Conservation (phyloP, 495 filamentous ascomycete genomes). For the Astrothelium subdiscretum region DNA sequence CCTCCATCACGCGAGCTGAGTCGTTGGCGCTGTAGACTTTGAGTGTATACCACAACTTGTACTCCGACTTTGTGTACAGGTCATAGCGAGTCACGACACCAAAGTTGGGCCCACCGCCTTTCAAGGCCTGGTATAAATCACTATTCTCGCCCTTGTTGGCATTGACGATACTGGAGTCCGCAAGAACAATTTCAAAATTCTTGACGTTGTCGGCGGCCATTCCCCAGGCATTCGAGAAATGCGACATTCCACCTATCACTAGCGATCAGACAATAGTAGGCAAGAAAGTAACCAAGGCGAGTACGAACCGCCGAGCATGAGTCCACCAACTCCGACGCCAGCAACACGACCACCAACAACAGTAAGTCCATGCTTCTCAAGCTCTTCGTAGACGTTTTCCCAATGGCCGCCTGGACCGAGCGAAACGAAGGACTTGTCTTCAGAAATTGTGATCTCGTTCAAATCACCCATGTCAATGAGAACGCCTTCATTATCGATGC, state of each 20-base stretch:
- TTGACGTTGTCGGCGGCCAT: conserved; percentile 26
- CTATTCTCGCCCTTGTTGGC: conserved; percentile 20
- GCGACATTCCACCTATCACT: conserved; percentile 15
- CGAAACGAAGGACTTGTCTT: background rate
- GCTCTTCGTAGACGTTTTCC: conserved; percentile 33
- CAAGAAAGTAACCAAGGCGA: background rate
- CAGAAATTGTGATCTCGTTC: background rate
- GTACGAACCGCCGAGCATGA: conserved; percentile 28
- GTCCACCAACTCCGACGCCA: conserved; percentile 32
- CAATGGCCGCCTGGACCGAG: background rate
- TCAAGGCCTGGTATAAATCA: conserved; percentile 28
- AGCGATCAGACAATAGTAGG: too few species aligned
- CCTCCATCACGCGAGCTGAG: background rate
- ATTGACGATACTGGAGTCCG: conserved; percentile 22
- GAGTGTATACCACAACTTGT: conserved; percentile 18
- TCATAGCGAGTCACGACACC: conserved; percentile 30
- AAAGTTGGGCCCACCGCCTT: conserved; percentile 32
- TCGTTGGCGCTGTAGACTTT: conserved; percentile 1
- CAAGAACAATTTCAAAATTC: conserved; percentile 28
- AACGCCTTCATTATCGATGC: conserved; percentile 26
- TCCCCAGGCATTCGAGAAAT: conserved; percentile 17
- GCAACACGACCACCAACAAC: conserved; percentile 41
- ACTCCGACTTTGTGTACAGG: conserved; percentile 11
- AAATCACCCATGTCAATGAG: conserved; percentile 2
- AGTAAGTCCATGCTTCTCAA: conserved; percentile 35